These are phyloP conservation scores for Erysimum cheiri DNA, from an alignment of 441 rosid species.

Conservation along the genomic window DNA sequence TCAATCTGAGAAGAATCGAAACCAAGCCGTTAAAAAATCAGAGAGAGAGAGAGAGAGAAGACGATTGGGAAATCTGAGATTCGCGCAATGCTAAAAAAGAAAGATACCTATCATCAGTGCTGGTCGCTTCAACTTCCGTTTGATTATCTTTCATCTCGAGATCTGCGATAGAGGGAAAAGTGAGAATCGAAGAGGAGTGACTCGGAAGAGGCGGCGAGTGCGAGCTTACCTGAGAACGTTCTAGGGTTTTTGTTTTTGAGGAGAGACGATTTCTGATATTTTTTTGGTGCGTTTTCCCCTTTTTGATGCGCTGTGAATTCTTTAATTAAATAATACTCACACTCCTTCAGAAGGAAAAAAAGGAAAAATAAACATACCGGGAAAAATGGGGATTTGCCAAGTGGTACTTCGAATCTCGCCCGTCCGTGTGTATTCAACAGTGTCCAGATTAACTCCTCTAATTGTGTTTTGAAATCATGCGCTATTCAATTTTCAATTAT, in stretches of 20 bases:
- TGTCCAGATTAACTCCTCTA: neutral
- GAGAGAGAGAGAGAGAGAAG: no score
- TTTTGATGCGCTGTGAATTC: constrained; percentile 22
- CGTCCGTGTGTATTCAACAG: neutral
- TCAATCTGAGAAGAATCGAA: constrained; percentile 51
- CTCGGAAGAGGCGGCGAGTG: constrained; percentile 34
- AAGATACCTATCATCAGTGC: constrained; percentile 52
- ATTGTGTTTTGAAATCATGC: neutral
- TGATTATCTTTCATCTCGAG: constrained; percentile 68
- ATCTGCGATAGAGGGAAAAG: constrained; percentile 46
- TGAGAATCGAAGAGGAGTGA: constrained; percentile 23
- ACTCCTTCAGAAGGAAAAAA: no score
- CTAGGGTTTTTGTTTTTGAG: constrained; percentile 43
- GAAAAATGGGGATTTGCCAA: neutral
- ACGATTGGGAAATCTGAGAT: neutral
- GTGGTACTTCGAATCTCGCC: neutral
- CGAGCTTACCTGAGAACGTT: constrained; percentile 40
- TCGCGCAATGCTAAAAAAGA: neutral
- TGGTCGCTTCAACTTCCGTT: constrained; percentile 50
- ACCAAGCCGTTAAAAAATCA: neutral
- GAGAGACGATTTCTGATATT: constrained; percentile 37
- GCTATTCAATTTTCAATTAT: neutral
- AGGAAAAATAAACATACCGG: neutral
- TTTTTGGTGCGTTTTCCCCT: neutral
- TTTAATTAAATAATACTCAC: neutral